A percentile compares a stretch with the other conserved stretches of the same genome.
These are phyloP conservation scores for Cnidoscolus chayamansa DNA, from an alignment of 441 rosid genomes.

Conservation along the genomic window DNA sequence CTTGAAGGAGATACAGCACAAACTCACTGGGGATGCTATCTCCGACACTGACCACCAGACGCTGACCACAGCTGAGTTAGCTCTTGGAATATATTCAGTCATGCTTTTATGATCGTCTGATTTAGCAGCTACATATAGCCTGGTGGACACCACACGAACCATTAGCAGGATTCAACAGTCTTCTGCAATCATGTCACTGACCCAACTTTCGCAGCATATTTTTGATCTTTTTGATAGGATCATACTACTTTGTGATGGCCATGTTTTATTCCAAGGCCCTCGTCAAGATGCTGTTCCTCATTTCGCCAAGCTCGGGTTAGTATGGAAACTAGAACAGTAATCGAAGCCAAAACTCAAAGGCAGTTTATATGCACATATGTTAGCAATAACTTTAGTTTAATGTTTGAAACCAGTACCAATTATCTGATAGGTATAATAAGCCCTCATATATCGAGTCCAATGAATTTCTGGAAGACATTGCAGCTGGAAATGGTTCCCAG, in stretches of 20 bases:
- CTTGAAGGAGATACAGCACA: slow-evolving; percentile 28
- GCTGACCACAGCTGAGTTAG: slow-evolving; percentile 37
- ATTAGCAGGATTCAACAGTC: slow-evolving; percentile 35
- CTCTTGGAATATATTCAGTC: slow-evolving; percentile 31
- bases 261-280: slow-evolving; percentile 34
- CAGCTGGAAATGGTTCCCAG: slow-evolving; percentile 27
- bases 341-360: neutral
- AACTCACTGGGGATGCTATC: slow-evolving; percentile 30
- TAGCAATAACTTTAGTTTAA: neutral
- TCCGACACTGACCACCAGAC: slow-evolving; percentile 31
- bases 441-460: slow-evolving; percentile 27
- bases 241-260: slow-evolving; percentile 27
- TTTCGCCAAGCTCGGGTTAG: slow-evolving; percentile 31
- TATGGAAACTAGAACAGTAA: neutral
- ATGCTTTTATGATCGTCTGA: slow-evolving; percentile 34
- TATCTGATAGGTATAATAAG: slow-evolving; percentile 24
- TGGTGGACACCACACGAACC: slow-evolving; percentile 31
- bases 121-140: slow-evolving; percentile 27
- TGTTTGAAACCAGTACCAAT: neutral
- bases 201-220: slow-evolving; percentile 32
- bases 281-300: slow-evolving; percentile 31
- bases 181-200: slow-evolving; percentile 29
- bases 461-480: slow-evolving; percentile 31
- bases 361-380: neutral
- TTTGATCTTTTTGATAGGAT: slow-evolving; percentile 35